Evolutionary conservation across 306 rosid genomes (phyloP).

Genomic region (Citrullus mucosospermus): DNA sequence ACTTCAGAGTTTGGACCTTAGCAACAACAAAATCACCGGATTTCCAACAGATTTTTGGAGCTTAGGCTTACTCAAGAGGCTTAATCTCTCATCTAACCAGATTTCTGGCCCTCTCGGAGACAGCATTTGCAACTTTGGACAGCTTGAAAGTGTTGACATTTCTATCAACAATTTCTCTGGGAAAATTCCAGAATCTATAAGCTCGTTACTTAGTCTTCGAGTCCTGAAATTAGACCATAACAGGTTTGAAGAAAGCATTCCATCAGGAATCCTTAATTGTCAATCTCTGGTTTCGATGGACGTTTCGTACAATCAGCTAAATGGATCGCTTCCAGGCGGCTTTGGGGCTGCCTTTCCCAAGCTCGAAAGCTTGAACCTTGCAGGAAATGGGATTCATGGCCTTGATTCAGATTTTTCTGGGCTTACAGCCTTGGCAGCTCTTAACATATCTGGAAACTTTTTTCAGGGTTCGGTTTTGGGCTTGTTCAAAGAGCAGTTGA

Average conservation of each 20-base stretch:
- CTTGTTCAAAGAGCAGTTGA: constrained; percentile 44
- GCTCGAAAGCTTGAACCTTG: constrained; percentile 68
- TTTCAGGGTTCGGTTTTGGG: constrained; percentile 70
- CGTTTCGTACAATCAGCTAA: constrained; percentile 58
- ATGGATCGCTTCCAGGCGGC: constrained; percentile 71
- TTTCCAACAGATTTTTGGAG: constrained; percentile 96
- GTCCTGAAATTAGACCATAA: constrained; percentile 59
- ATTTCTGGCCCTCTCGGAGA: constrained; percentile 70
- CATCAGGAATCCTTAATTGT: constrained; percentile 56
- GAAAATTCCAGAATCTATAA: constrained; percentile 52
- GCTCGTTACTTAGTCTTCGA: constrained; percentile 44
- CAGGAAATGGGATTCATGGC: constrained; percentile 54
- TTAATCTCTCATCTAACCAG: constrained; percentile 56
- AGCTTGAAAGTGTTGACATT: constrained; percentile 59
- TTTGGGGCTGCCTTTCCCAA: constrained; percentile 73
- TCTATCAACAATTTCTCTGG: constrained; percentile 62
- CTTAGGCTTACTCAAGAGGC: constrained; percentile 49
- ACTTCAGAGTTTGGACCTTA: constrained; percentile 71
- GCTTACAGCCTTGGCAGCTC: constrained; percentile 45
- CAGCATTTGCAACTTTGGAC: constrained; percentile 79
- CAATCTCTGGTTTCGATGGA: constrained; percentile 54
- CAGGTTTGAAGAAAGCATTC: constrained; percentile 37
- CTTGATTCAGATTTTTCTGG: constrained; percentile 40
- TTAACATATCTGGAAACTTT: constrained; percentile 66
- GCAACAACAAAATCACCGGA: constrained; percentile 60